A percentile compares a stretch with the other conserved stretches of the same genome.
These are phyloP conservation scores for Dothistroma septosporum DNA, from an alignment of 2,329 filamentous ascomycete genomes.

Conservation along the genomic window DNA sequence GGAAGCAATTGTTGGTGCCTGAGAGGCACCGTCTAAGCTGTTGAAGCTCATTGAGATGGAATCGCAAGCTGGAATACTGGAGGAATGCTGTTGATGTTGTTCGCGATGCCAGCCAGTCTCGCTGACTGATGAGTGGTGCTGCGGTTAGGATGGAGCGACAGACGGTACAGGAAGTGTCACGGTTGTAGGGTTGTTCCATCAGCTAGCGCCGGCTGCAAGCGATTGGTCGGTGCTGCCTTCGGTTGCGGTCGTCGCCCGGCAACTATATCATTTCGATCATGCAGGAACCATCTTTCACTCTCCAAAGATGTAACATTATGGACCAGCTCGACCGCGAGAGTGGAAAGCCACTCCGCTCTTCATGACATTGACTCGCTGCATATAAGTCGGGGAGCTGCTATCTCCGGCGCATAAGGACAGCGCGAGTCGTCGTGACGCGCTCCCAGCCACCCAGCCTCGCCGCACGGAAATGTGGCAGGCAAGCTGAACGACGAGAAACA, in stretches of 20 bases:
- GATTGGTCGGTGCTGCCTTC: neutral
- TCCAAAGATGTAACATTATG: neutral
- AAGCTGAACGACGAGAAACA: constrained; percentile 3
- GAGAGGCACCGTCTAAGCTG: neutral
- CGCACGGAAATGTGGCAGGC: constrained; percentile 5
- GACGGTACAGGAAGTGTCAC: too few relatives aligned
- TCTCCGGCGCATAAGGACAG: neutral
- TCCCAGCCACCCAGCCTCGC: constrained; percentile 10
- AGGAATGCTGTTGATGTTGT: too few relatives aligned
- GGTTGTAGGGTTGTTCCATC: too few relatives aligned
- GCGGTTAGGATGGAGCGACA: too few relatives aligned
- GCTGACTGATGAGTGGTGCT: too few relatives aligned
- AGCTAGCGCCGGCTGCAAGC: neutral
- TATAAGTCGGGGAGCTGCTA: neutral
- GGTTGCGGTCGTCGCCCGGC: neutral
- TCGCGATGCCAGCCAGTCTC: too few relatives aligned
- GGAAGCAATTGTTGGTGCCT: neutral
- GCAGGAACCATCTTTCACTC: neutral
- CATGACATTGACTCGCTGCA: neutral
- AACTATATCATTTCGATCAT: neutral
- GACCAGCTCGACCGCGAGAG: neutral
- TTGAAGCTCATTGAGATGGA: neutral
- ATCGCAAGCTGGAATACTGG: too few relatives aligned
- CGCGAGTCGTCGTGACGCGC: constrained; percentile 6
- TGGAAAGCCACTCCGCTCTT: neutral